Evolutionary conservation across 2,329 filamentous ascomycete species (phyloP).

Genomic region (Taxawa tesnikishii): DNA sequence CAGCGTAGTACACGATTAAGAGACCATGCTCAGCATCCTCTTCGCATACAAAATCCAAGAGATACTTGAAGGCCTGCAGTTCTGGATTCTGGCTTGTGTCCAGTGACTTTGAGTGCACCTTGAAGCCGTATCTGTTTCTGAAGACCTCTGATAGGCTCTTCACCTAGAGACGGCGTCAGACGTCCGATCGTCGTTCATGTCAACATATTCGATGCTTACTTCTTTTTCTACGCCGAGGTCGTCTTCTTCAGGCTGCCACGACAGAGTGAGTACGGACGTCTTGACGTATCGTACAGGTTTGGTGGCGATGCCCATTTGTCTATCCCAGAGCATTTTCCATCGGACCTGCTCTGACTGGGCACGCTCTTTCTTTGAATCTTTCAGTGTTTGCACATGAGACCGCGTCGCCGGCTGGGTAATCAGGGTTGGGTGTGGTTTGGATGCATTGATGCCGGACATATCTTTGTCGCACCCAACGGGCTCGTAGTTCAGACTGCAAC

Average conservation of each 20-base stretch:
- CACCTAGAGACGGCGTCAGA: too few species aligned
- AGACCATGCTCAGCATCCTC: constrained; percentile 12
- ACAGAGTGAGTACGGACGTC: constrained; percentile 7
- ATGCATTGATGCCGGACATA: too few species aligned
- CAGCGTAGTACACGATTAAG: constrained; percentile 19
- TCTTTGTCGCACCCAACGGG: too few species aligned
- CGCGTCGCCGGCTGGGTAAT: too few species aligned
- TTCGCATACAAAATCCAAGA: constrained; percentile 11
- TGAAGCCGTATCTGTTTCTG: constrained; percentile 6
- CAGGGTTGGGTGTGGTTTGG: too few species aligned
- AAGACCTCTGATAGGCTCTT: constrained; percentile 3
- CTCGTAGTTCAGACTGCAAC: too few species aligned
- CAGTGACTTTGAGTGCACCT: constrained; percentile 3
- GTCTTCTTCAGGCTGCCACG: constrained; percentile 4
- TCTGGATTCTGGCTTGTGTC: constrained; percentile 3
- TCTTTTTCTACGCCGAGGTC: background rate
- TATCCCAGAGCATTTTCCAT: background rate
- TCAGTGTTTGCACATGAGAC: too few species aligned
- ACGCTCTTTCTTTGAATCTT: too few species aligned
- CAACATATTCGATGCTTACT: too few species aligned
- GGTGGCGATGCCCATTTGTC: constrained; percentile 1
- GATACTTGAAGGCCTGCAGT: constrained; percentile 9
- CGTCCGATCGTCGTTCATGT: too few species aligned
- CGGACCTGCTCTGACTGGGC: background rate
- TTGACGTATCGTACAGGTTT: constrained; percentile 3